These are phyloP conservation scores for Myriosclerotinia scirpicola DNA, from an alignment of 2,329 filamentous ascomycete genomes.

Conservation along the genomic window DNA sequence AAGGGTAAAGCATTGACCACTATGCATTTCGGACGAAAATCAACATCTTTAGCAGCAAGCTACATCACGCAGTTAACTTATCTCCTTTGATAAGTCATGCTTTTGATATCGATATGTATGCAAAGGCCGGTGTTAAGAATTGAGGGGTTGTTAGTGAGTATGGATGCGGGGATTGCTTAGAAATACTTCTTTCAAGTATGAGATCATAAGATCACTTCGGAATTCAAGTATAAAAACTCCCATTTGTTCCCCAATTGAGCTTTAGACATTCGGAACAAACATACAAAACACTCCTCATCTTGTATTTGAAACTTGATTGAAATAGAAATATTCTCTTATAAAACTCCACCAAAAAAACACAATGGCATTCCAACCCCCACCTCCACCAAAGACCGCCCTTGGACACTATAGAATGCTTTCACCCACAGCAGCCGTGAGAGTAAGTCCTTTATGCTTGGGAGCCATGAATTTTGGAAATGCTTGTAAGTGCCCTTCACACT, in stretches of 20 bases:
- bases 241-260: neutral
- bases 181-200: constrained; percentile 1
- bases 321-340: neutral
- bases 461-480: constrained; percentile 64
- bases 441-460: constrained; percentile 67
- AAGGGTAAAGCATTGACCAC: neutral
- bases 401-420: constrained; percentile 66
- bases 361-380: constrained; percentile 32
- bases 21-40: constrained; percentile 5
- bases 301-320: neutral
- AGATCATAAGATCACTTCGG: neutral
- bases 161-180: constrained; percentile 6
- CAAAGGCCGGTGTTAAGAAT: neutral
- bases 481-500: constrained; percentile 41
- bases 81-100: neutral
- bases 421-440: constrained; percentile 62
- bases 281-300: neutral
- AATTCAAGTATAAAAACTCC: neutral
- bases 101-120: neutral
- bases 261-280: neutral
- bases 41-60: neutral
- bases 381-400: constrained; percentile 59
- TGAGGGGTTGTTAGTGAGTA: neutral
- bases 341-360: neutral
- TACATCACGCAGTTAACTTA: neutral